These are phyloP conservation scores for Clitoria ternatea DNA, from an alignment of 306 rosid species.

Conservation along the genomic window DNA sequence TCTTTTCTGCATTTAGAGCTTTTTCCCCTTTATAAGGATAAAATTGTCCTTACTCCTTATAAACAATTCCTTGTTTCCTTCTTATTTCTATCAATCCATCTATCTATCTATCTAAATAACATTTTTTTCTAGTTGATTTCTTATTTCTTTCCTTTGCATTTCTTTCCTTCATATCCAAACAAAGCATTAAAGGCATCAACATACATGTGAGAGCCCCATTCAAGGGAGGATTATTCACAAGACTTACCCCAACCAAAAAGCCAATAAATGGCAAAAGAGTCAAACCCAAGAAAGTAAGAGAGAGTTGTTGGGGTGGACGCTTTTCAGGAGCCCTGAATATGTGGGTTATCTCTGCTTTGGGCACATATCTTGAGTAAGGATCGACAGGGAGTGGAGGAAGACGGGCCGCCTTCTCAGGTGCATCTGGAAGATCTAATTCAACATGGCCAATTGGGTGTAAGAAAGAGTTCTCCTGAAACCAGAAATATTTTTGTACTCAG, in stretches of 20 bases:
- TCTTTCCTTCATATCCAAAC: too few species aligned
- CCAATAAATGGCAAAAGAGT: slow-evolving; percentile 70
- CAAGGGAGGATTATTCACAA: slow-evolving; percentile 1
- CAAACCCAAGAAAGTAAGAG: slow-evolving; percentile 80
- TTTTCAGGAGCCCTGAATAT: slow-evolving; percentile 89
- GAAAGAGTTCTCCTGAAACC: slow-evolving; percentile 91
- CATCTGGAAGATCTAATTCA: slow-evolving; percentile 92
- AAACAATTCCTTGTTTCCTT: too few species aligned
- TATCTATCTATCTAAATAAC: too few species aligned
- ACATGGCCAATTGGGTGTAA: slow-evolving; percentile 60
- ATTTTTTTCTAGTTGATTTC: too few species aligned
- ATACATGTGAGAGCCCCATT: neutral
- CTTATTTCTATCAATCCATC: too few species aligned
- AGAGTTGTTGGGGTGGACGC: slow-evolving; percentile 78
- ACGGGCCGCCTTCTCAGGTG: slow-evolving; percentile 84
- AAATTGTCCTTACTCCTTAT: too few species aligned
- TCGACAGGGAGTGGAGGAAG: slow-evolving; percentile 72
- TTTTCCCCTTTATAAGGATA: too few species aligned
- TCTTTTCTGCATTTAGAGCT: too few species aligned
- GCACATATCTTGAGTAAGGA: slow-evolving; percentile 73
- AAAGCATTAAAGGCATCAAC: neutral
- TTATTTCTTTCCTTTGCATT: too few species aligned
- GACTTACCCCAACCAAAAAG: slow-evolving; percentile 88
- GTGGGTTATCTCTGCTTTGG: slow-evolving; percentile 85
- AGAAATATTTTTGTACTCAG: slow-evolving; percentile 23